These are phyloP conservation scores for Rosa chinensis DNA, from an alignment of 306 rosid species.

Conservation along the genomic window DNA sequence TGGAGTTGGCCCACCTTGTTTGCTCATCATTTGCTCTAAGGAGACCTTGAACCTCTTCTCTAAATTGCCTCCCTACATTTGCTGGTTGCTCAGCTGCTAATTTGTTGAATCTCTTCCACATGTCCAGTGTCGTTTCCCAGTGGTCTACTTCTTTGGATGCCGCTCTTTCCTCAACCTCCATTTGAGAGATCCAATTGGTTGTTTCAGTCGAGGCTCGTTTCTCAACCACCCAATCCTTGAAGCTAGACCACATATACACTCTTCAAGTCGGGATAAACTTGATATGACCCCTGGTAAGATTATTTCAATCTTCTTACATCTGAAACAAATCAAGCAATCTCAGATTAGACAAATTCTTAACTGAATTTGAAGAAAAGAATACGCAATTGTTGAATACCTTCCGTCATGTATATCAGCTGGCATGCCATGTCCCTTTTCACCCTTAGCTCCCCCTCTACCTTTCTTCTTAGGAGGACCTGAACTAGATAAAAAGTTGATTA, in stretches of 20 bases:
- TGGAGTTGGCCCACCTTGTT: not conserved
- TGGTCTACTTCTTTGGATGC: not conserved
- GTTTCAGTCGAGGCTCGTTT: not conserved
- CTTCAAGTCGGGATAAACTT: not conserved
- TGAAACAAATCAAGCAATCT: not conserved
- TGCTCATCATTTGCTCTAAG: not conserved
- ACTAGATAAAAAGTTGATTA: no score
- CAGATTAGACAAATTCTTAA: not conserved
- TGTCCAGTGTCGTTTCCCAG: no score
- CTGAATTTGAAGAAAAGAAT: no score
- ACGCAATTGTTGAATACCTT: no score
- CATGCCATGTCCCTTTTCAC: no score
- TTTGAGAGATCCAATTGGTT: not conserved
- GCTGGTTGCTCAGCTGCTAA: not conserved
- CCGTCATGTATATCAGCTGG: no score
- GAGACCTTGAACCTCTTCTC: no score
- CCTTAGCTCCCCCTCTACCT: no score
- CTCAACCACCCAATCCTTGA: not conserved
- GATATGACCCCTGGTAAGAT: conserved; percentile 1
- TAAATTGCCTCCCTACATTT: no score
- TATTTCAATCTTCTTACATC: not conserved
- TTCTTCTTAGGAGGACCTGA: no score
- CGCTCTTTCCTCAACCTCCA: not conserved
- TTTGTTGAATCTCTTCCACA: not conserved
- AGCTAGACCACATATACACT: conserved; percentile 8